Conservation (phyloP, 441 rosid species). For the Codiaeum variegatum region DNA sequence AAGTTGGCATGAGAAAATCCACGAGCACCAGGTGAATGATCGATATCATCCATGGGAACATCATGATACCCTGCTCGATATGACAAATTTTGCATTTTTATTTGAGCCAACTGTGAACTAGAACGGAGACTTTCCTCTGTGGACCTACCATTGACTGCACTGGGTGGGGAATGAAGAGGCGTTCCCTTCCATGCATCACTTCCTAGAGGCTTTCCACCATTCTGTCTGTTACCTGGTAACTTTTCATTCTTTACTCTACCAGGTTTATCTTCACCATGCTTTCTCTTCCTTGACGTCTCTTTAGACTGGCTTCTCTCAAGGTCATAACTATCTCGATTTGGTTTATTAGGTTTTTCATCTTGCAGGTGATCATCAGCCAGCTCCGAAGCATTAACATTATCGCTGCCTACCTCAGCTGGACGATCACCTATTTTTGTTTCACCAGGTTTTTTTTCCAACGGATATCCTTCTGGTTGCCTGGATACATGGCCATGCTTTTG, state of each 20-base stretch:
- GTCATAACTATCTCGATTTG: conserved; percentile 23
- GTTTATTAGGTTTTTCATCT: conserved; percentile 31
- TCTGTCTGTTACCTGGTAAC: conserved; percentile 26
- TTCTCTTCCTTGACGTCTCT: conserved; percentile 34
- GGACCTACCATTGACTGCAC: conserved; percentile 18
- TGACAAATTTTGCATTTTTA: too few species aligned
- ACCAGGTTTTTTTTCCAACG: conserved; percentile 12
- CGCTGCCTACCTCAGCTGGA: conserved; percentile 20
- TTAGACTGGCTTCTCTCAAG: conserved; percentile 28
- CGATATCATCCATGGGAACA: conserved; percentile 27
- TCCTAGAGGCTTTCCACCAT: conserved; percentile 29
- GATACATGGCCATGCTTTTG: conserved; percentile 48
- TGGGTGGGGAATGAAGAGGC: conserved; percentile 26
- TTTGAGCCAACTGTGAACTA: too few species aligned
- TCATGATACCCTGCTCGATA: conserved; percentile 33
- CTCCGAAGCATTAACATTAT: conserved; percentile 11
- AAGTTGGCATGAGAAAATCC: conserved; percentile 22
- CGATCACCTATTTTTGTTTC: conserved; percentile 22
- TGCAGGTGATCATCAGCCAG: conserved; percentile 22
- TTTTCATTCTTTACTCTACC: conserved; percentile 32
- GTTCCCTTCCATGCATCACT: conserved; percentile 26
- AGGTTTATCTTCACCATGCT: conserved; percentile 20
- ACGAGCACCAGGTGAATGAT: conserved; percentile 20
- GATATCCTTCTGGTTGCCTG: conserved; percentile 17
- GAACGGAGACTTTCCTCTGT: conserved; percentile 15